These are phyloP conservation scores for Pseudogymnoascus destructans DNA, from an alignment of 2,329 filamentous ascomycete species.

Conservation along the genomic window DNA sequence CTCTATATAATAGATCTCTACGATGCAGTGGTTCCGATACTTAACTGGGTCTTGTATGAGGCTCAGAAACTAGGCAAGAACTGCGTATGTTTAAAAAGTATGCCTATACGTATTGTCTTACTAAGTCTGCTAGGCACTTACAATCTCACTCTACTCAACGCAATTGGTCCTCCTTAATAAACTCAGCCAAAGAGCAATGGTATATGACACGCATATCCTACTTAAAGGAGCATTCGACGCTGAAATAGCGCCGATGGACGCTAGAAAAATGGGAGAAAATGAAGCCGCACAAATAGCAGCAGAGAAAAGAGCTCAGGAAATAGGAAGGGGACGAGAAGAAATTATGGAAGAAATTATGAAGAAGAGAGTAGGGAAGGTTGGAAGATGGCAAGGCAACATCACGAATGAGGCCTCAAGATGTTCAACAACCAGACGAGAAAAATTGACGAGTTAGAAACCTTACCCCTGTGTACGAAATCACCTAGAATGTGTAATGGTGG, in stretches of 20 bases:
- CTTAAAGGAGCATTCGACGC: conserved; percentile 10
- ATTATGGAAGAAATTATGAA: conserved; percentile 7
- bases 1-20: conserved; percentile 12
- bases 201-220: conserved; percentile 11
- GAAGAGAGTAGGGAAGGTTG: conserved; percentile 10
- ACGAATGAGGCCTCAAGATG: conserved; percentile 9
- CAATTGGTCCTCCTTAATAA: background rate
- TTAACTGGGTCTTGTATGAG: conserved; percentile 14
- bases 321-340: conserved; percentile 13
- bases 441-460: conserved; percentile 7
- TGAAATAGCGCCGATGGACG: conserved; percentile 11
- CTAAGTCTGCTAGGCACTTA: conserved; percentile 13
- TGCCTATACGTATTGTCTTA: conserved; percentile 5
- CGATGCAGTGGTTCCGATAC: conserved; percentile 13
- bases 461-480: conserved; percentile 13
- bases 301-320: conserved; percentile 11
- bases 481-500: too few species aligned
- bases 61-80: conserved; percentile 13
- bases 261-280: conserved; percentile 10
- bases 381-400: conserved; percentile 12
- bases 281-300: conserved; percentile 9
- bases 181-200: conserved; percentile 12
- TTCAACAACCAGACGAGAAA: conserved; percentile 5
- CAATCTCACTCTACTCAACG: conserved; percentile 13
- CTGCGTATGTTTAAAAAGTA: conserved; percentile 12